Percentiles rank a stretch among this genome's conserved stretches.
Conservation (phyloP, 495 filamentous ascomycete species). For the Darksidea phi region DNA sequence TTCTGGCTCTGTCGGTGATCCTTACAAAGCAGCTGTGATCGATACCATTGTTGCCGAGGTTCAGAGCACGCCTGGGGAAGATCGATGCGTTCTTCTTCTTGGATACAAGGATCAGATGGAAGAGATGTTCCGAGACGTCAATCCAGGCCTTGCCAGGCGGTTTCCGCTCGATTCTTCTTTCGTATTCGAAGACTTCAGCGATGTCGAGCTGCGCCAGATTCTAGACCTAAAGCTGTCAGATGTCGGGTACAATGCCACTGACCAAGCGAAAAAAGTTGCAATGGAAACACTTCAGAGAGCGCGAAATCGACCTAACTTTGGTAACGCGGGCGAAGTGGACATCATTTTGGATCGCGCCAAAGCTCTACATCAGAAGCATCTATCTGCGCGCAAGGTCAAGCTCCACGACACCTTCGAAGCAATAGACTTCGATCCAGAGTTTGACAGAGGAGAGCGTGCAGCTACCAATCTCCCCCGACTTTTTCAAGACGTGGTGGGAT, state of each 20-base stretch:
- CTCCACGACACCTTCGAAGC: slow-evolving; percentile 50
- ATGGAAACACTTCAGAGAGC: slow-evolving; percentile 53
- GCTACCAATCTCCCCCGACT: slow-evolving; percentile 55
- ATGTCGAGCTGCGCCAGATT: slow-evolving; percentile 57
- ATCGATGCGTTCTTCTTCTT: slow-evolving; percentile 73
- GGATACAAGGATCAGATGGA: slow-evolving; percentile 78
- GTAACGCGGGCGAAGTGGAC: slow-evolving; percentile 65
- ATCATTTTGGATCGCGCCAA: slow-evolving; percentile 63
- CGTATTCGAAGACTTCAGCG: slow-evolving; percentile 66
- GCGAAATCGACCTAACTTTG: slow-evolving; percentile 58
- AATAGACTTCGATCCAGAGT: slow-evolving; percentile 67
- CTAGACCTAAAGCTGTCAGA: slow-evolving; percentile 57
- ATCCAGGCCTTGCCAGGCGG: slow-evolving; percentile 68
- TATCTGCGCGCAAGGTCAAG: slow-evolving; percentile 35
- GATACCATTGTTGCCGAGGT: slow-evolving; percentile 81
- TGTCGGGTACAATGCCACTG: slow-evolving; percentile 48
- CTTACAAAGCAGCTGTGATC: slow-evolving; percentile 44
- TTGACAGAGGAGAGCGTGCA: slow-evolving; percentile 53
- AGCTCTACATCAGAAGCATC: slow-evolving; percentile 54
- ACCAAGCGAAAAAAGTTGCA: slow-evolving; percentile 48
- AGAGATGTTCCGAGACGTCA: slow-evolving; percentile 76
- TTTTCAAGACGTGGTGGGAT: slow-evolving; percentile 67
- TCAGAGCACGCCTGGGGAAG: slow-evolving; percentile 72
- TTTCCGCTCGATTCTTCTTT: slow-evolving; percentile 68
- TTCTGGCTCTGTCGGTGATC: slow-evolving; percentile 55